Evolutionary conservation across 1,284 basidiomycete species (phyloP).

Genomic region (Rhodotorula glutinis): DNA sequence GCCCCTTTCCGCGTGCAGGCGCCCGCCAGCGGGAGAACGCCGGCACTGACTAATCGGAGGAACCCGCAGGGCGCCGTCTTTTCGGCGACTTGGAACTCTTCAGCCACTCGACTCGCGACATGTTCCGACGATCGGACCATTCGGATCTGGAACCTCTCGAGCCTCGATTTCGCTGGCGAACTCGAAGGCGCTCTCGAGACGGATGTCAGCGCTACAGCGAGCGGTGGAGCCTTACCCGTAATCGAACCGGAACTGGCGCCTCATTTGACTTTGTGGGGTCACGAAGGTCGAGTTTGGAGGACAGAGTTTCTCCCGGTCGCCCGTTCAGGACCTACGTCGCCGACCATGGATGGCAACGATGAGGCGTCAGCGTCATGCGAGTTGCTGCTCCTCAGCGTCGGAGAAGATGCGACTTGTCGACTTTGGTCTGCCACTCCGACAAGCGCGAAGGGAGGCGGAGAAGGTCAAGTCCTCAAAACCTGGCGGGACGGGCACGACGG

Average conservation of each 20-base stretch:
- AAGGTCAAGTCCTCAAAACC: constrained; percentile 1
- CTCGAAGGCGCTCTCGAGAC: no score
- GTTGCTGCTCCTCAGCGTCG: neutral
- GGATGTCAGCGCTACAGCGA: no score
- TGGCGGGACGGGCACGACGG: constrained; percentile 27
- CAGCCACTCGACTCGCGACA: constrained; percentile 4
- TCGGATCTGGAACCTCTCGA: constrained; percentile 11
- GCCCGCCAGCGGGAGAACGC: no score
- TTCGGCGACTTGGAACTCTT: constrained; percentile 14
- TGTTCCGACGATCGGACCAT: constrained; percentile 31
- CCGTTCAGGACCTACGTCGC: neutral
- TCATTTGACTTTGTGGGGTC: constrained; percentile 21
- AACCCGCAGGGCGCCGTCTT: constrained; percentile 34
- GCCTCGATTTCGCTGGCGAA: no score
- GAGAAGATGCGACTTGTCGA: constrained; percentile 21
- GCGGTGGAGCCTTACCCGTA: neutral
- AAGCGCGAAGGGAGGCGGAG: neutral
- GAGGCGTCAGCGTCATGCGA: no score
- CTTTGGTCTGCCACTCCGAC: constrained; percentile 2
- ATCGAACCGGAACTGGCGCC: neutral
- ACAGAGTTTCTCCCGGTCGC: neutral
- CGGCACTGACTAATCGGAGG: no score
- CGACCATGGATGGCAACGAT: no score
- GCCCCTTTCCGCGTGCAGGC: no score
- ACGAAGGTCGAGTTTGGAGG: constrained; percentile 30